Evolutionary conservation across 2,329 filamentous ascomycete genomes (phyloP).

Genomic region (Verticillium longisporum): DNA sequence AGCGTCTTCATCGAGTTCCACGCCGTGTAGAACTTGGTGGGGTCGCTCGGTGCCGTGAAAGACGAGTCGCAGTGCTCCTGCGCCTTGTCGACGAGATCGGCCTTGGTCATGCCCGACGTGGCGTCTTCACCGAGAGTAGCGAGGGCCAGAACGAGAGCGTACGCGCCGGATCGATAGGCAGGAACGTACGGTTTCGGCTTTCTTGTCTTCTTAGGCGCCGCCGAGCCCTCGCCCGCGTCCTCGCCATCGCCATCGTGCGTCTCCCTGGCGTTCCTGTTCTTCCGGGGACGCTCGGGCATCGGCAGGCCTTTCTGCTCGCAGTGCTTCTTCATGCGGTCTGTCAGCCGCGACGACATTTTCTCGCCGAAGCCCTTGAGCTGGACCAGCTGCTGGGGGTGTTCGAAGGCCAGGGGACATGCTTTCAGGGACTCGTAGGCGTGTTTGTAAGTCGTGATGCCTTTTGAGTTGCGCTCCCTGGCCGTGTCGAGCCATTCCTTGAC

Average conservation of each 20-base stretch:
- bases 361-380: conserved; percentile 69
- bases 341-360: conserved; percentile 63
- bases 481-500: conserved; percentile 71
- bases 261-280: conserved; percentile 21
- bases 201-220: conserved; percentile 48
- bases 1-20: conserved; percentile 81
- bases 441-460: conserved; percentile 65
- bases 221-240: conserved; percentile 22
- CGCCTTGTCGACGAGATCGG: conserved; percentile 60
- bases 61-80: conserved; percentile 69
- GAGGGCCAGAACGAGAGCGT: conserved; percentile 64
- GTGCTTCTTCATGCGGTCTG: conserved; percentile 51
- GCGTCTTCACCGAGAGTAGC: conserved; percentile 50
- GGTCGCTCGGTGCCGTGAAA: conserved; percentile 60
- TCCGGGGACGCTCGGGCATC: conserved; percentile 53
- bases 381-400: conserved; percentile 66
- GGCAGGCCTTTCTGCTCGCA: conserved; percentile 61
- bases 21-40: conserved; percentile 68
- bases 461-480: conserved; percentile 62
- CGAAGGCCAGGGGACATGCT: conserved; percentile 62
- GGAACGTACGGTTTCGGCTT: conserved; percentile 66
- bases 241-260: conserved; percentile 25
- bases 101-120: conserved; percentile 55
- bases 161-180: conserved; percentile 63
- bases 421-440: conserved; percentile 73